These are phyloP conservation scores for Marchantia polymorpha DNA, from an alignment of 225 moss, liverwort and hornwort species.

Conservation along the genomic window DNA sequence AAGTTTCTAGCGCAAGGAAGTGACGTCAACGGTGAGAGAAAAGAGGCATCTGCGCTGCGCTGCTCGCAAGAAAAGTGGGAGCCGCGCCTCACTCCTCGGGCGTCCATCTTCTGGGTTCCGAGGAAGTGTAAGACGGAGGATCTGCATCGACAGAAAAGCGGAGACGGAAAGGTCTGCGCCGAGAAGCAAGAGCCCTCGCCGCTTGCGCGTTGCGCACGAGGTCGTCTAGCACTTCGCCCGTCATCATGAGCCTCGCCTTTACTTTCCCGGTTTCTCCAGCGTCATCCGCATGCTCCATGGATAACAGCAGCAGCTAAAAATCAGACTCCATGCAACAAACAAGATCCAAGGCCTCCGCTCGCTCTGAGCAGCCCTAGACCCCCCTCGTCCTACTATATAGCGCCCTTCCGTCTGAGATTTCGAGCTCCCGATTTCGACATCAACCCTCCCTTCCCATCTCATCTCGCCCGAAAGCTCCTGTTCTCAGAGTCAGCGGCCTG, in stretches of 20 bases:
- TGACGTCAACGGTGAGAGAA: neutral
- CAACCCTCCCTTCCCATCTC: neutral
- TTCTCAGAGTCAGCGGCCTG: neutral
- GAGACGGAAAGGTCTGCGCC: constrained; percentile 1
- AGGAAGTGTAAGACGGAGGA: neutral
- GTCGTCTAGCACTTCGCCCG: neutral
- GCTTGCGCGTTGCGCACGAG: constrained; percentile 13
- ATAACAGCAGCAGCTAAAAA: constrained; percentile 1
- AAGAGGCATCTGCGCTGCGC: constrained; percentile 4
- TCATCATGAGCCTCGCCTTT: constrained; percentile 3
- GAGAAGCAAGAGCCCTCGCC: neutral
- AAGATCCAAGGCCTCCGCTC: constrained; percentile 3
- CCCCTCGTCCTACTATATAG: no score
- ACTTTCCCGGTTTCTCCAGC: neutral
- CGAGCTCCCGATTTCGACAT: no score
- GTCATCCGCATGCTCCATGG: constrained; percentile 7
- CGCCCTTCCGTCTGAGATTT: neutral
- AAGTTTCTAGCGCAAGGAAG: neutral
- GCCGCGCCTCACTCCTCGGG: no score
- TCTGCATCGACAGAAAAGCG: neutral
- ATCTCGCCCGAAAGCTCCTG: neutral
- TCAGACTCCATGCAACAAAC: constrained; percentile 3
- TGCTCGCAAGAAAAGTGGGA: neutral
- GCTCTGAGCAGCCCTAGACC: neutral
- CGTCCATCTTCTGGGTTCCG: neutral